Evolutionary conservation across 371 early-diverging fungal genomes (phyloP).

Genomic region (Apophysomyces variabilis): DNA sequence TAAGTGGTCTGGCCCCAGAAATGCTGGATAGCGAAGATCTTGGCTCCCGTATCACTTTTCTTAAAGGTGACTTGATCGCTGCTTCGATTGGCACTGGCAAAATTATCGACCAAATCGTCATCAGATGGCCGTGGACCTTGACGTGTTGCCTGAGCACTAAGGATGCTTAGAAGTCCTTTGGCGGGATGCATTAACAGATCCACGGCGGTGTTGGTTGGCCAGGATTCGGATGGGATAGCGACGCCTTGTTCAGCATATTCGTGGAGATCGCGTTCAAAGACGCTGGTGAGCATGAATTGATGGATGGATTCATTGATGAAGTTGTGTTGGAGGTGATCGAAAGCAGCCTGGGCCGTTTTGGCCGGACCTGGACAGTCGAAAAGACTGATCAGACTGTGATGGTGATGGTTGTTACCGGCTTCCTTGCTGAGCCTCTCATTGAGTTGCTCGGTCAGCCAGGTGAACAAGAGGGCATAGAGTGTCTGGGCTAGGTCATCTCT

Average conservation of each 20-base stretch:
- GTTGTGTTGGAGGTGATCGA: conserved; percentile 78
- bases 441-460: conserved; percentile 87
- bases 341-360: conserved; percentile 36
- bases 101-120: conserved; percentile 38
- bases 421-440: conserved; percentile 74
- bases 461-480: conserved; percentile 80
- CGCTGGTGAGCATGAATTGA: conserved; percentile 62
- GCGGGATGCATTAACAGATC: conserved; percentile 50
- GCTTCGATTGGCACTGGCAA: conserved; percentile 41
- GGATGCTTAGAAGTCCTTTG: conserved; percentile 57
- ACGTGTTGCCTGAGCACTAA: conserved; percentile 55
- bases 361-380: conserved; percentile 66
- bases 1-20: conserved; percentile 79
- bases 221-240: conserved; percentile 37
- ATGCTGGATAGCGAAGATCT: conserved; percentile 78
- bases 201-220: conserved; percentile 33
- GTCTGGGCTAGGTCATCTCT: conserved; percentile 78
- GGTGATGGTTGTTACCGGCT: conserved; percentile 13
- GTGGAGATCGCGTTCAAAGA: conserved; percentile 58
- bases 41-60: conserved; percentile 46
- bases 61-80: conserved; percentile 37
- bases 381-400: conserved; percentile 68
- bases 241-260: conserved; percentile 56
- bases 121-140: conserved; percentile 34
- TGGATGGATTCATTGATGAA: conserved; percentile 83